Evolutionary conservation across 257 asterid genomes (phyloP), one percentile per base, ranked within the genome.

Genomic region (Solanum chmielewskii): DNA sequence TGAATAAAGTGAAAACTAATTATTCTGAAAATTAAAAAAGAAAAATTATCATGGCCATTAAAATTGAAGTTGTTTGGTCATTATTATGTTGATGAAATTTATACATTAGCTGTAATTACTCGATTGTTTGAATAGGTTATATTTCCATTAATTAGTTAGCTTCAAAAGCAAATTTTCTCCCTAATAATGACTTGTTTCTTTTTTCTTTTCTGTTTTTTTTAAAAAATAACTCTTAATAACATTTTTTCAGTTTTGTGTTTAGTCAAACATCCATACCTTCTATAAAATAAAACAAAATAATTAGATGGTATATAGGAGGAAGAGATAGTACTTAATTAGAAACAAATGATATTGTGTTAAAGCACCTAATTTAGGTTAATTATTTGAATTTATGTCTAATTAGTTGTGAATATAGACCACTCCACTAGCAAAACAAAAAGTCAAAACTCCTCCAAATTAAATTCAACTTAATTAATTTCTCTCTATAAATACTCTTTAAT

Each of bases 351-450:
- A 73, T 86, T 83, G 39, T 75, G 80, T 49, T 66, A 3, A 83
- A 76, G 27, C 39, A 42, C 91, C 91, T 86, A 90, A 90, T 84
- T 90, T 90, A 45, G 84, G 89, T 74, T 87, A 81, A 83, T 10
- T 83, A 83, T 60, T 66, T 83, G 49, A 60, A 83, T 83, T 21
- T 60, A 76, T 4, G 73, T 21, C 9, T 13, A 49, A 49, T 52
- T 12, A 69, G 80, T 56, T 80, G 69, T 87, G 69, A 70, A 81
- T 85, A 49, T 20, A 44, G 90, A 90, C 90, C 83, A 88, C 21
- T 47, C 90, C 90, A 90, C 90, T 87, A 74, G 4, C 18, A 11
- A 29, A 31, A 4, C 74, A 23, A 16, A 16, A 13, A 88, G 14
- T 31, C 31, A 14, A 13, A 16, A 12, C 8, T 44, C 33, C 2